phyloP scores from a whole-genome alignment of 305 asterid species.

The Rubia peregrina region DNA sequence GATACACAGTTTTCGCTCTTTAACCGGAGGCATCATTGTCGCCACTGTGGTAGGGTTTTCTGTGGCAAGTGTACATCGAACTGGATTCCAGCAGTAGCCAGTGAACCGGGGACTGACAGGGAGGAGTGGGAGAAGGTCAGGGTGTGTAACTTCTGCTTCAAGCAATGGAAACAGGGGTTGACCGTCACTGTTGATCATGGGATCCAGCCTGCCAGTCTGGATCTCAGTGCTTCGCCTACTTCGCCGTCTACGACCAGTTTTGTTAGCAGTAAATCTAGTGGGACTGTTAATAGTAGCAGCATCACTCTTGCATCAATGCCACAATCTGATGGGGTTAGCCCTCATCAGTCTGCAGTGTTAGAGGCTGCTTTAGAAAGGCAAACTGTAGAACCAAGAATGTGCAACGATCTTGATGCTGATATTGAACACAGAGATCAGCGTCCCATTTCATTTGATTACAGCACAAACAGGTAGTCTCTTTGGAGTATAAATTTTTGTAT shows the following conservation, averaged over 20 bases:
- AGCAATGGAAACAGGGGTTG: slow-evolving; percentile 60
- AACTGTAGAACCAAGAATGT: slow-evolving; percentile 27
- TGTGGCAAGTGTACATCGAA: slow-evolving; percentile 85
- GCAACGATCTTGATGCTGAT: slow-evolving; percentile 30
- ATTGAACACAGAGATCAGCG: slow-evolving; percentile 29
- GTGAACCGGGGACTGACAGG: slow-evolving; percentile 26
- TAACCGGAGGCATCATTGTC: slow-evolving; percentile 95
- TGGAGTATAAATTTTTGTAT: not conserved
- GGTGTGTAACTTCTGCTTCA: slow-evolving; percentile 79
- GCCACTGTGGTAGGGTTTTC: slow-evolving; percentile 83
- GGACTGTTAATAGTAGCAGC: slow-evolving; percentile 64
- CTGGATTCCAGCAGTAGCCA: slow-evolving; percentile 53
- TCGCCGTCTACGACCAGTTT: slow-evolving; percentile 71
- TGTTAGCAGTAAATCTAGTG: slow-evolving; percentile 73
- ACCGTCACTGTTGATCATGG: slow-evolving; percentile 37
- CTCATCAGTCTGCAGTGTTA: slow-evolving; percentile 43
- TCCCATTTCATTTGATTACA: slow-evolving; percentile 35
- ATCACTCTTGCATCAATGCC: slow-evolving; percentile 50
- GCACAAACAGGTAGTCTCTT: slow-evolving; percentile 45
- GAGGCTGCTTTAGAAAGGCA: slow-evolving; percentile 50
- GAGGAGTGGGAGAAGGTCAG: slow-evolving; percentile 74
- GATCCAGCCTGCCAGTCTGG: slow-evolving; percentile 41
- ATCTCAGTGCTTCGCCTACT: slow-evolving; percentile 48
- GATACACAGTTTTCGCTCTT: slow-evolving; percentile 78
- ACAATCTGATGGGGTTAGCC: slow-evolving; percentile 52